Percentiles rank a stretch among this genome's conserved stretches.
phyloP scores from a whole-genome alignment of 2,329 filamentous ascomycete genomes.

The Alternaria viburni region DNA sequence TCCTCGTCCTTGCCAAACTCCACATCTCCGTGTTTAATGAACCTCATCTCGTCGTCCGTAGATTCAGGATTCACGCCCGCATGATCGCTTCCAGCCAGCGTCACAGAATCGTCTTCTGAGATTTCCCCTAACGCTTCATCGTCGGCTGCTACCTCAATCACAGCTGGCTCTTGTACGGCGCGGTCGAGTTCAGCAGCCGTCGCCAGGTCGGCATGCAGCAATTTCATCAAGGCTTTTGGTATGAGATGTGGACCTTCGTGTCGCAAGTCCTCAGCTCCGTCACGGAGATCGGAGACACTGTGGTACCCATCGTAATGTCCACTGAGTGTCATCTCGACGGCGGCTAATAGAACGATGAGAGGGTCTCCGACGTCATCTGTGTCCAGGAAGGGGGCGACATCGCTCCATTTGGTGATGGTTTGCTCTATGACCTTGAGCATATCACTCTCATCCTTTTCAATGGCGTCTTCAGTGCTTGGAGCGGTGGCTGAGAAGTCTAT shows the following conservation, averaged over 20 bases:
- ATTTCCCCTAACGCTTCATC: conserved; percentile 1
- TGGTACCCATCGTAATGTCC: neutral
- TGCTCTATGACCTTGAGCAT: conserved; percentile 9
- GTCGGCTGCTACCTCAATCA: neutral
- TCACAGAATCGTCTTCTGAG: neutral
- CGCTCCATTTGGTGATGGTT: conserved; percentile 10
- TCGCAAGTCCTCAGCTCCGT: conserved; percentile 4
- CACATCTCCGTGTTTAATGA: neutral
- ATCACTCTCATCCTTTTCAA: neutral
- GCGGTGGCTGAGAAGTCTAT: conserved; percentile 4
- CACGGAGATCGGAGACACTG: neutral
- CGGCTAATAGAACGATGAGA: neutral
- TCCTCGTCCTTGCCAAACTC: neutral
- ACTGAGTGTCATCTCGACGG: neutral
- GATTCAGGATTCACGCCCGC: neutral
- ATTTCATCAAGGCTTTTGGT: neutral
- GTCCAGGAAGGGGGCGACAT: neutral
- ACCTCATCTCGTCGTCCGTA: neutral
- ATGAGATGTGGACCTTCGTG: conserved; percentile 6
- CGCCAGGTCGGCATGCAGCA: conserved; percentile 15
- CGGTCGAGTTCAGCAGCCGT: neutral
- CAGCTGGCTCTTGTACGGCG: neutral
- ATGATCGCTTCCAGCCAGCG: neutral
- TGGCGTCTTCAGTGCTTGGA: neutral
- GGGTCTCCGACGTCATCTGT: neutral